phyloP scores from a whole-genome alignment of 2,329 filamentous ascomycete species.

The Dactylellina sp. region DNA sequence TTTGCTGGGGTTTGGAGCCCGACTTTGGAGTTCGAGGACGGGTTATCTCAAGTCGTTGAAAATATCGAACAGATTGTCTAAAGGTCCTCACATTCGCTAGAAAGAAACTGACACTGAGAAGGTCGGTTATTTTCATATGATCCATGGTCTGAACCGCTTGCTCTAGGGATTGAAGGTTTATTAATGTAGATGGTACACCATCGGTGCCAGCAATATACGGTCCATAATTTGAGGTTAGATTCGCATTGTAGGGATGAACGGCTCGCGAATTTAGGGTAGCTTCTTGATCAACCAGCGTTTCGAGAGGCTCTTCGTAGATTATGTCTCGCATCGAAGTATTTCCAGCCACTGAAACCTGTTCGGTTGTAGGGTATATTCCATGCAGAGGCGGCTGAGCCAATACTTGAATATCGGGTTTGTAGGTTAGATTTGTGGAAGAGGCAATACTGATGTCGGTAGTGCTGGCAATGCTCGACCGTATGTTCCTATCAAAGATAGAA shows the following conservation, averaged over 20 bases:
- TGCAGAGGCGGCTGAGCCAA: too few species aligned
- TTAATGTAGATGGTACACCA: neutral
- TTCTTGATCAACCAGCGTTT: neutral
- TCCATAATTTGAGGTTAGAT: neutral
- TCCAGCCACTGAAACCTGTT: neutral
- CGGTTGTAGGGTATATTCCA: too few species aligned
- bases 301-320: slow-evolving; percentile 8
- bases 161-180: slow-evolving; percentile 8
- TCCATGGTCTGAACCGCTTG: slow-evolving; percentile 18
- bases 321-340: neutral
- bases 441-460: neutral
- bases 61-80: slow-evolving; percentile 4
- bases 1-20: neutral
- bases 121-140: slow-evolving; percentile 8
- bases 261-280: neutral
- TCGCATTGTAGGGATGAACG: too few species aligned
- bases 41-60: neutral
- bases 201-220: neutral
- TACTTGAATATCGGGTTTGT: neutral
- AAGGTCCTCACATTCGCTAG: slow-evolving; percentile 12
- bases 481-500: slow-evolving; percentile 13
- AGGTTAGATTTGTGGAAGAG: neutral
- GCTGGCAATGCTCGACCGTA: neutral
- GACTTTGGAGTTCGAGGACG: neutral
- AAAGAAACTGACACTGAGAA: slow-evolving; percentile 11